Base-by-base conservation (phyloP, 2,329 filamentous ascomycete species). In the Exserohilum turcica region DNA sequence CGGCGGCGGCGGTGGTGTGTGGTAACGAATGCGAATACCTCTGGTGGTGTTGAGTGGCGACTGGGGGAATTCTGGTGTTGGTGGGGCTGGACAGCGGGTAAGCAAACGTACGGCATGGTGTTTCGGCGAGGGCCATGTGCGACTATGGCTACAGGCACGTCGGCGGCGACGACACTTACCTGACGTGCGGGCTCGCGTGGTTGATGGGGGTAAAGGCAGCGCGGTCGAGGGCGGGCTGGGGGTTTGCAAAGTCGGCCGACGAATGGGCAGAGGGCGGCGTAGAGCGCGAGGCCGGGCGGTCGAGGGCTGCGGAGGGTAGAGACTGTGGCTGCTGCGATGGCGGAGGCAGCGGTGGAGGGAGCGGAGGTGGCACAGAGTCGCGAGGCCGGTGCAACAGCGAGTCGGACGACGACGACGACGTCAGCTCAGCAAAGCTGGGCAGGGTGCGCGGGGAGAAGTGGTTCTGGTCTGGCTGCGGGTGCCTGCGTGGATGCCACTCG, bases 381-480 rank as follows among this genome's bases (percentile, higher is more conserved):
- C 51, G 55, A n/a, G 44, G 52, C 18, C 49, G 61, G 52, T 66
- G 50, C 58, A 59, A 57, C 27, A 54, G 49, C 28, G 57, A 52
- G 49, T 48, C 54, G 54, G 48, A 56, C 45, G 51, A 51, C 21
- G 51, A 51, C 21, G 63, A 59, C 27, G 56, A 61, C 35, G 64
- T 61, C 52, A 66, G 56, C 53, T 66, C 63, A 43, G 61, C 61
- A 33, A 66, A 59, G 51, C 63, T 60, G 49, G 61, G 63, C n/a
- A 64, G 60, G 3, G 63, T 60, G 42, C 56, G 56, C 35, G 50
- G 51, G 39, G 57, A 33, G 43, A 52, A 49, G 38, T 52, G 38
- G 48, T 51, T 37, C 42, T 48, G 33, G 52, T 50, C 49, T 36
- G 49, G 49, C 33, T 53, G 51, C 52, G 47, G 44, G 37, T 52